Evolutionary conservation across 2,329 filamentous ascomycete species (phyloP).

Genomic region (Cercospora berteroae): DNA sequence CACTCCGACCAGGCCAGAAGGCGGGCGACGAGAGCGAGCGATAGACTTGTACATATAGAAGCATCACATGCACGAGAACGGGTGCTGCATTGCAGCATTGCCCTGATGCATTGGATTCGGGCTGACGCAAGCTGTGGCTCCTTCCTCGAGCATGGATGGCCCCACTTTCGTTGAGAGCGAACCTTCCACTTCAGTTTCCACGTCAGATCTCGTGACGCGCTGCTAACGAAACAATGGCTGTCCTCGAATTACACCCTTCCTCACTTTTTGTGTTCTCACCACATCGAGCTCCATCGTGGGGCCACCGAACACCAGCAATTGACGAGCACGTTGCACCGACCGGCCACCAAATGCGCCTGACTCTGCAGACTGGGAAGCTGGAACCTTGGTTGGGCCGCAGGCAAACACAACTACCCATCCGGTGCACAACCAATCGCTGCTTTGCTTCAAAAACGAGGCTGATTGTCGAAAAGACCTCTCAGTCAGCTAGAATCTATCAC

Average conservation of each 20-base stretch:
- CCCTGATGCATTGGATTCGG: not conserved
- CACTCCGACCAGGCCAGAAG: slow-evolving; percentile 17
- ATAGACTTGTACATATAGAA: slow-evolving; percentile 24
- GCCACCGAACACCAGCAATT: not conserved
- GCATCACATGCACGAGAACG: not conserved
- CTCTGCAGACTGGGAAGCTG: slow-evolving; percentile 1
- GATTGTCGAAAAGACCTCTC: not conserved
- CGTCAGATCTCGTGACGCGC: slow-evolving; percentile 6
- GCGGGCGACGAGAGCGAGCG: slow-evolving; percentile 11
- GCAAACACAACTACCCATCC: slow-evolving; percentile 10
- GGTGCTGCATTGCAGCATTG: not conserved
- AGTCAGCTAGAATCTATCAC: not conserved
- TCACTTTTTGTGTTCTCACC: not conserved
- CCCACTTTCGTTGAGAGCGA: not conserved
- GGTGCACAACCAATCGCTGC: slow-evolving; percentile 9
- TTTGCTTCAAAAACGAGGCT: slow-evolving; percentile 11
- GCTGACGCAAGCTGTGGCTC: not conserved
- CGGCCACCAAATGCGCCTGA: not conserved
- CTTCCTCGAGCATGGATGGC: slow-evolving; percentile 4
- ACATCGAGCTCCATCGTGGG: not conserved
- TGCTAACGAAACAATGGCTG: not conserved
- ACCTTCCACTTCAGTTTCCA: not conserved
- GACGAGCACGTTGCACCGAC: not conserved
- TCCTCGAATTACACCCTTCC: not conserved
- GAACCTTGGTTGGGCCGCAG: slow-evolving; percentile 13